A percentile compares a stretch with the other conserved stretches of the same genome.
These are phyloP conservation scores for Eucalyptus marginata DNA, from an alignment of 345 rosid species.

Conservation along the genomic window DNA sequence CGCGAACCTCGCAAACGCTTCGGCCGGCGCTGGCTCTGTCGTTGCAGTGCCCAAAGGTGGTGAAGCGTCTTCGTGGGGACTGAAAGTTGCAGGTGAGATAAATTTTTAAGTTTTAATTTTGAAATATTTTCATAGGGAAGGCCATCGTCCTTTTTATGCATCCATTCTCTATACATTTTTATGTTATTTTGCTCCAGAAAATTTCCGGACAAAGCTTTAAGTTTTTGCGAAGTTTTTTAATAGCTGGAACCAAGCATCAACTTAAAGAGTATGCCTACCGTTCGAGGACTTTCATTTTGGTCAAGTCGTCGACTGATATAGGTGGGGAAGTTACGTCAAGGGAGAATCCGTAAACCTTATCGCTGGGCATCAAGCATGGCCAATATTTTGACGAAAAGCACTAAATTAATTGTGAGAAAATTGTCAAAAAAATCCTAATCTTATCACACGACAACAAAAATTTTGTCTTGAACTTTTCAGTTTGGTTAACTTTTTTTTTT, in stretches of 20 bases:
- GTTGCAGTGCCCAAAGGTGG: not conserved
- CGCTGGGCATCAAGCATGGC: not conserved
- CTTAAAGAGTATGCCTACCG: fast-evolving
- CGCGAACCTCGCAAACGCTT: not conserved
- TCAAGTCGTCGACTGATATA: not conserved
- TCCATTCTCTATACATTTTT: not conserved
- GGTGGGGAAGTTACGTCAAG: not conserved
- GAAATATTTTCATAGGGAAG: not conserved
- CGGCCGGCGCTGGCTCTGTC: not conserved
- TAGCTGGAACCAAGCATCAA: not conserved
- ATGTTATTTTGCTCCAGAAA: not conserved
- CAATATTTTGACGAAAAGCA: not conserved
- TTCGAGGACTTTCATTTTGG: not conserved
- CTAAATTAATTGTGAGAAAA: fast-evolving
- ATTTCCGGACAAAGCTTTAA: not conserved
- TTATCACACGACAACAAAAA: fast-evolving
- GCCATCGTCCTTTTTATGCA: not conserved
- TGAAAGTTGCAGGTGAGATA: not conserved
- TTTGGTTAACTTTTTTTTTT: not conserved
- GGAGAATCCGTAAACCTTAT: not conserved
- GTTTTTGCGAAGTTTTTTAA: not conserved
- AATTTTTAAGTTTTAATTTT: not conserved
- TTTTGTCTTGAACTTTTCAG: fast-evolving
- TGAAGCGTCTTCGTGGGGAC: not conserved
- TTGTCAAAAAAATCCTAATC: not conserved